A percentile compares a stretch with the other conserved stretches of the same genome.
Evolutionary conservation across 2,329 filamentous ascomycete genomes (phyloP).

Genomic region (Apiospora hydei): DNA sequence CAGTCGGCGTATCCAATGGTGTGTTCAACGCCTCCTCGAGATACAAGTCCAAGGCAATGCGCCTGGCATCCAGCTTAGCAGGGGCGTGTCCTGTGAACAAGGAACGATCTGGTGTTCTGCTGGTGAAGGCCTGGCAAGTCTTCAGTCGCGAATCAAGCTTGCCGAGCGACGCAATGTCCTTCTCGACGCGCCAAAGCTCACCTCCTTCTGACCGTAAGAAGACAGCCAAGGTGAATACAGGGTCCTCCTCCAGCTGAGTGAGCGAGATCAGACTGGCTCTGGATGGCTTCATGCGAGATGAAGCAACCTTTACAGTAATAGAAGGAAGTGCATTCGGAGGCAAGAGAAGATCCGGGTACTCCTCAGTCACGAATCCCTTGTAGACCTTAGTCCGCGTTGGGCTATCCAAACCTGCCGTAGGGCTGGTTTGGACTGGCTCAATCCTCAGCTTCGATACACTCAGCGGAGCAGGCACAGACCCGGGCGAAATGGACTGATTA

Average conservation of each 20-base stretch:
- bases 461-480: constrained; percentile 47
- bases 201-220: constrained; percentile 76
- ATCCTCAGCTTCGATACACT: constrained; percentile 46
- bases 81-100: constrained; percentile 93
- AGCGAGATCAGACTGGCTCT: constrained; percentile 83
- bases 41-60: constrained; percentile 82
- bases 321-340: constrained; percentile 88
- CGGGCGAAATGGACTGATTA: constrained; percentile 66
- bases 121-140: constrained; percentile 73
- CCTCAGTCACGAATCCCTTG: constrained; percentile 80
- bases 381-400: constrained; percentile 65
- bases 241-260: constrained; percentile 85
- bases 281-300: constrained; percentile 93
- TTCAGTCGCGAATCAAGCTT: constrained; percentile 84
- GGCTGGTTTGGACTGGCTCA: constrained; percentile 38
- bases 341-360: constrained; percentile 85
- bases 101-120: constrained; percentile 81
- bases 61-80: constrained; percentile 88
- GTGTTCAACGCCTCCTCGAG: constrained; percentile 87
- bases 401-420: constrained; percentile 45
- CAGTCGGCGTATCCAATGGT: constrained; percentile 77
- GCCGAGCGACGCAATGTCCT: constrained; percentile 82
- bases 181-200: constrained; percentile 94
- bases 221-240: constrained; percentile 90
- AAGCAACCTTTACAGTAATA: constrained; percentile 86